phyloP scores from a whole-genome alignment of 1,284 basidiomycete species.

The Neonothopanus nambi region DNA sequence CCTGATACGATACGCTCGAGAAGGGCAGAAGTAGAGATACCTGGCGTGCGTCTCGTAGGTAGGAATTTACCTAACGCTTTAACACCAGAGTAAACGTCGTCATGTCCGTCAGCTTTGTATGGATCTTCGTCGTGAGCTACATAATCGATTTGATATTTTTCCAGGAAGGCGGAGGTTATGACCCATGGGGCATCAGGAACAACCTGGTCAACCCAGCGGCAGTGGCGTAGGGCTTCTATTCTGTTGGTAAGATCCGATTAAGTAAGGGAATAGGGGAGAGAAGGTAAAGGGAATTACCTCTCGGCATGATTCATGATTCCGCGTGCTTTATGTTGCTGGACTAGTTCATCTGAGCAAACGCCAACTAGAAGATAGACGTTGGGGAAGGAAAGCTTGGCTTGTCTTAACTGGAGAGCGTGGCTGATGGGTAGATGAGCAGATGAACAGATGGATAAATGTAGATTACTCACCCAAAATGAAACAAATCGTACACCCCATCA shows the following conservation, averaged over 20 bases:
- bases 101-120: conserved; percentile 71
- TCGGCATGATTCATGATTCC: conserved; percentile 89
- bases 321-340: conserved; percentile 73
- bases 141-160: conserved; percentile 90
- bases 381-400: conserved; percentile 92
- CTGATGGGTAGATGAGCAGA: conserved; percentile 39
- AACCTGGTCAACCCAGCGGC: conserved; percentile 97
- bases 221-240: conserved; percentile 88
- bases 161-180: conserved; percentile 79
- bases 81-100: conserved; percentile 86
- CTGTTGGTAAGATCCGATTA: no score
- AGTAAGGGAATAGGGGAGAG: no score
- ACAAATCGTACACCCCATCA: conserved; percentile 92
- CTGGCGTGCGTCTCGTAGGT: conserved; percentile 92
- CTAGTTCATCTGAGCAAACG: conserved; percentile 84
- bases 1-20: conserved; percentile 87
- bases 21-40: conserved; percentile 91
- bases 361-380: conserved; percentile 88
- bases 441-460: conserved; percentile 7
- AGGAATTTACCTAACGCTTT: conserved; percentile 93
- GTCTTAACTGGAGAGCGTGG: conserved; percentile 90
- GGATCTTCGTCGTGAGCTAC: conserved; percentile 94
- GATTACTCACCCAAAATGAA: conserved; percentile 82
- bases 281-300: no score
- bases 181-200: conserved; percentile 95